Conservation (phyloP, 768 basidiomycete species). For the Megacollybia marginata region DNA sequence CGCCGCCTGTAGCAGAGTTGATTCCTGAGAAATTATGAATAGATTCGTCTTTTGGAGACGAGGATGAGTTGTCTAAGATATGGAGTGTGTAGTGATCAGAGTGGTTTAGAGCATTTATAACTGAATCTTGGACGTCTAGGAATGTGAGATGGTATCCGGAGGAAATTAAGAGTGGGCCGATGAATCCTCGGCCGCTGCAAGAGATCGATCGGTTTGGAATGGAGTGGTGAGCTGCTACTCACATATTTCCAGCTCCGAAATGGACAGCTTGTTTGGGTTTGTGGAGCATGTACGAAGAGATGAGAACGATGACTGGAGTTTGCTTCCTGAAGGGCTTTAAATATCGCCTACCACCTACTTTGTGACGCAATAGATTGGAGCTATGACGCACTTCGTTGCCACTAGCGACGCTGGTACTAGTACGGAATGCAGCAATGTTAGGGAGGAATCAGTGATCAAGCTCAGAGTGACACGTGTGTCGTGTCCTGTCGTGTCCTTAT, state of each 20-base stretch:
- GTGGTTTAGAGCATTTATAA: constrained; percentile 24
- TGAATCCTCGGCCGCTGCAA: constrained; percentile 31
- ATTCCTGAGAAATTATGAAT: neutral
- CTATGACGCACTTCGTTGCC: too few species aligned
- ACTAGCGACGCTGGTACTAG: too few species aligned
- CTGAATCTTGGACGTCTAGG: constrained; percentile 22
- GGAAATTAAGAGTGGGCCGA: constrained; percentile 26
- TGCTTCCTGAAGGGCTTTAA: too few species aligned
- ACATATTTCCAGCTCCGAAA: constrained; percentile 25
- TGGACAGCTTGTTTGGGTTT: constrained; percentile 19
- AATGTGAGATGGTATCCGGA: constrained; percentile 32
- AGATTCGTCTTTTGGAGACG: neutral
- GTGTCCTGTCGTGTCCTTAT: too few species aligned
- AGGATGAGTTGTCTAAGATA: constrained; percentile 14
- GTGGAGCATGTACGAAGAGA: neutral
- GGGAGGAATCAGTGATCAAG: too few species aligned
- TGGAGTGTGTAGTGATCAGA: constrained; percentile 21
- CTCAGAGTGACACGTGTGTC: too few species aligned
- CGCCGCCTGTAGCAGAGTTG: constrained; percentile 3
- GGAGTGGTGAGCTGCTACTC: too few species aligned
- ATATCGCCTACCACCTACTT: too few species aligned
- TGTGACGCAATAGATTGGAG: too few species aligned
- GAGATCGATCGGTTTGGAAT: too few species aligned
- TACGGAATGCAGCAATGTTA: too few species aligned
- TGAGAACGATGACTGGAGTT: too few species aligned